phyloP scores from a whole-genome alignment of 495 filamentous ascomycete genomes.

The Penicillium manginii region DNA sequence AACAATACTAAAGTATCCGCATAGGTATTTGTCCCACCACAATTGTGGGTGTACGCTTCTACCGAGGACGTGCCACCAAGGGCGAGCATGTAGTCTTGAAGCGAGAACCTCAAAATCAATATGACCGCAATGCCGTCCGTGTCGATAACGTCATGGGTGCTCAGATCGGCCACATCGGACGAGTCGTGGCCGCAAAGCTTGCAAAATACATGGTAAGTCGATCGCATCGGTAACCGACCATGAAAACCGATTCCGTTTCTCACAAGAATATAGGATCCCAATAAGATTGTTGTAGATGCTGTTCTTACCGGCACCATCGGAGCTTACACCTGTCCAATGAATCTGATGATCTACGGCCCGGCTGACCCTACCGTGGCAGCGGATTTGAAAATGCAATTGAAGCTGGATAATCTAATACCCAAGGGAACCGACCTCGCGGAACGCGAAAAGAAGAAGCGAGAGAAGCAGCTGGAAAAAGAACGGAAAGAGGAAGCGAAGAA shows the following conservation, averaged over 20 bases:
- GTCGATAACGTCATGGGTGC: constrained; percentile 76
- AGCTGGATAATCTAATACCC: constrained; percentile 61
- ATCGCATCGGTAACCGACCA: background rate
- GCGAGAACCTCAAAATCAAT: constrained; percentile 73
- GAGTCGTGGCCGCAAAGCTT: constrained; percentile 66
- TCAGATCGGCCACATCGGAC: constrained; percentile 83
- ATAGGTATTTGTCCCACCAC: constrained; percentile 57
- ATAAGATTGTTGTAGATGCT: constrained; percentile 65
- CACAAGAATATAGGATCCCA: constrained; percentile 49
- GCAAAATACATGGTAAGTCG: constrained; percentile 67
- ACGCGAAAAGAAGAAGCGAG: constrained; percentile 30
- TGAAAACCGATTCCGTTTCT: background rate
- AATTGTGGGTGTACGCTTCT: constrained; percentile 82
- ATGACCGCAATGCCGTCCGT: constrained; percentile 79
- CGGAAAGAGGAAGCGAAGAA: constrained; percentile 54
- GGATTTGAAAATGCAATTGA: constrained; percentile 62
- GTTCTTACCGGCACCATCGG: constrained; percentile 64
- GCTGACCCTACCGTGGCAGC: constrained; percentile 52
- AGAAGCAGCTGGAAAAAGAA: constrained; percentile 46
- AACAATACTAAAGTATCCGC: background rate
- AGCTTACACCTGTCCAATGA: constrained; percentile 70
- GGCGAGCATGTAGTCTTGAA: constrained; percentile 72
- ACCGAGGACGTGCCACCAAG: constrained; percentile 67
- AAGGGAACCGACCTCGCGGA: constrained; percentile 41
- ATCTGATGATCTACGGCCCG: constrained; percentile 68